Evolutionary conservation across 2,329 filamentous ascomycete species (phyloP), one percentile per base, ranked within the genome.

Genomic region (Exophiala bonariae): DNA sequence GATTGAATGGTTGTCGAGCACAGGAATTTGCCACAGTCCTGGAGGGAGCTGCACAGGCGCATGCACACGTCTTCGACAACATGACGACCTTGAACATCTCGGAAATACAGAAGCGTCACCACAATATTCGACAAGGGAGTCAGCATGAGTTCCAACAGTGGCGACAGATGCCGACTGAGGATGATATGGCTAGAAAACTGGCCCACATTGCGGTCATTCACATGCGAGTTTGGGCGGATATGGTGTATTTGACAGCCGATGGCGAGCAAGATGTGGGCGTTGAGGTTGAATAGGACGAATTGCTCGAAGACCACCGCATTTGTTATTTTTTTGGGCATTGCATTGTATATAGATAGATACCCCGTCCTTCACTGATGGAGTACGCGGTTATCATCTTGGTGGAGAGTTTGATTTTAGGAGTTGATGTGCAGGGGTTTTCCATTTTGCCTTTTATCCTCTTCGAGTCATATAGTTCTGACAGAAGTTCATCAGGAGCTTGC

Each of bases 141-240:
- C 7, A 40, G 54, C 52, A 18, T 11, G 31, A 43, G n/a, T 44
- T 22, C 19, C 7, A 40, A 55, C 52, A 18, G 11, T 43, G 9
- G 16, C 63, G 64, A 28, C 61, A 64, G 9, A 33, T 58, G 11
- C 50, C 61, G 23, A 64, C 66, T 45, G 56, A 70, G 3, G 66
- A 71, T 40, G 62, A 64, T 49, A 81, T 96, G 65, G 82, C 88
- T 1, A 85, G 83, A 35, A 82, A 88, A 36, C 76, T 96, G 41
- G 85, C 89, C 4, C 92, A 96, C 62, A 81, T 96, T 35, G 83
- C 87, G 11, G 77, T 93, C 4, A 71, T 97, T 18, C 90, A 96
- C 67, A 96, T 91, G 90, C 80, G 88, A 39, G 86, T 96, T 3
- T 97, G 91, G 89, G 80, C 81, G 1, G 80, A 81, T 2, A 73